These are phyloP conservation scores for Chlorophyllum brunneum DNA, from an alignment of 768 basidiomycete species.

Conservation along the genomic window DNA sequence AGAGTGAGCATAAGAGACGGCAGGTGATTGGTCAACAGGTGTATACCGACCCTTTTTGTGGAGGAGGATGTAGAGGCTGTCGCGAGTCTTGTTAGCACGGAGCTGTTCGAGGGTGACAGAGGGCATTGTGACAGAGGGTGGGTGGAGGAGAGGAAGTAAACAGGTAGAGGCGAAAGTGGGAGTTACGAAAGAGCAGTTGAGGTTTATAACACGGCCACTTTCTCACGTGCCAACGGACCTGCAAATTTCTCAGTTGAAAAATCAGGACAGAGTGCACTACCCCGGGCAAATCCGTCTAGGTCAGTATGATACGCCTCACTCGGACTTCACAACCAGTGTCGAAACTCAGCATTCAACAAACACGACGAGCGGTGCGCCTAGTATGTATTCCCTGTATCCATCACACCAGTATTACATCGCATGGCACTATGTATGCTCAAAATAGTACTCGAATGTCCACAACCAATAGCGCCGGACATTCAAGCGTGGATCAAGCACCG, in stretches of 20 bases:
- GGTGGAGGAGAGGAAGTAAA: constrained; percentile 20
- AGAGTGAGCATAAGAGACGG: constrained; percentile 23
- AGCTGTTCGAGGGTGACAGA: constrained; percentile 71
- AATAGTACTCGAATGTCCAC: constrained; percentile 81
- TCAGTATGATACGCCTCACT: too few species aligned
- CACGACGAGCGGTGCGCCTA: too few species aligned
- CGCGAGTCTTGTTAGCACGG: constrained; percentile 69
- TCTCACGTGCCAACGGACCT: constrained; percentile 16
- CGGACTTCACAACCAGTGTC: too few species aligned
- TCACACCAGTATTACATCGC: too few species aligned
- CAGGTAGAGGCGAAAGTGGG: constrained; percentile 26
- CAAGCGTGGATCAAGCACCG: constrained; percentile 72
- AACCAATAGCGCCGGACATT: constrained; percentile 47
- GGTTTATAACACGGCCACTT: constrained; percentile 14
- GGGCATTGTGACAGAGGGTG: constrained; percentile 29
- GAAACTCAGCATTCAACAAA: too few species aligned
- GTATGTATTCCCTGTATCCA: too few species aligned
- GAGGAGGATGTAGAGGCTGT: constrained; percentile 77
- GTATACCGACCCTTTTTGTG: constrained; percentile 68
- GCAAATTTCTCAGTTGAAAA: constrained; percentile 25
- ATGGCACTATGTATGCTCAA: constrained; percentile 52
- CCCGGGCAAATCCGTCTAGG: background rate
- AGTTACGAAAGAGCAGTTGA: constrained; percentile 14
- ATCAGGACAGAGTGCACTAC: constrained; percentile 1
- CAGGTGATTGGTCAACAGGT: constrained; percentile 30